These are phyloP conservation scores for Globisporangium canariense DNA, from an alignment of 352 stramenopile species.

Conservation along the genomic window DNA sequence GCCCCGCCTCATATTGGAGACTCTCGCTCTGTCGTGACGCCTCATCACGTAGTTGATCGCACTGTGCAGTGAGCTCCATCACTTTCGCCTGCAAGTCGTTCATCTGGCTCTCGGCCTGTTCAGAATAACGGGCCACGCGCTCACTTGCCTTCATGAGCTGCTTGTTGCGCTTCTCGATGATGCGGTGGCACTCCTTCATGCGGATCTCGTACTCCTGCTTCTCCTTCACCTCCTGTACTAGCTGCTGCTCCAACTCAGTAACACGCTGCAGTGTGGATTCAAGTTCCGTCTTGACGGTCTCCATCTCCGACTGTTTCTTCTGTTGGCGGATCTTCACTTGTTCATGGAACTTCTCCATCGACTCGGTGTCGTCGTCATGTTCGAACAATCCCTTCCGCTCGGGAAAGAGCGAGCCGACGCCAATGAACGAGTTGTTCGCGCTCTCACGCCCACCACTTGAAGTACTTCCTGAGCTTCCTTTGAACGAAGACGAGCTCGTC, in stretches of 20 bases:
- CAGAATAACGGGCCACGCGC: conserved; percentile 51
- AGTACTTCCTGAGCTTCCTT: neutral
- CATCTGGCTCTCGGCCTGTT: conserved; percentile 57
- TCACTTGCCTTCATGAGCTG: conserved; percentile 83
- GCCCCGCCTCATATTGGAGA: conserved; percentile 27
- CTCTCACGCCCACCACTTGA: conserved; percentile 3
- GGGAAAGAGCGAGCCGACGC: neutral
- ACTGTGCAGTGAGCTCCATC: conserved; percentile 29
- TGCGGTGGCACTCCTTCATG: conserved; percentile 74
- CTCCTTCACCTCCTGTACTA: conserved; percentile 33
- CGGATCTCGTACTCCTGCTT: conserved; percentile 68
- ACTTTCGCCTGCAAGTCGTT: conserved; percentile 43
- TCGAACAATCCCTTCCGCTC: conserved; percentile 78
- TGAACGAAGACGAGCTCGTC: conserved; percentile 14
- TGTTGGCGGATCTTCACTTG: conserved; percentile 67
- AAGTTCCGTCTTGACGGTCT: conserved; percentile 41
- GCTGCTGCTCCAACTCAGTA: conserved; percentile 32
- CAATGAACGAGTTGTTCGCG: conserved; percentile 16
- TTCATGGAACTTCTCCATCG: conserved; percentile 68
- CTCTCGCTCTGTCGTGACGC: conserved; percentile 22
- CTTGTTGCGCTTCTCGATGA: conserved; percentile 86
- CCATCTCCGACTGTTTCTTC: conserved; percentile 66
- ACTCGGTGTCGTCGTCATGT: conserved; percentile 68
- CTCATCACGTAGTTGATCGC: conserved; percentile 31
- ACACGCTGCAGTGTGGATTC: conserved; percentile 29